Evolutionary conservation across 2,329 filamentous ascomycete species (phyloP).

Genomic region (Trichoderma simmonsii): DNA sequence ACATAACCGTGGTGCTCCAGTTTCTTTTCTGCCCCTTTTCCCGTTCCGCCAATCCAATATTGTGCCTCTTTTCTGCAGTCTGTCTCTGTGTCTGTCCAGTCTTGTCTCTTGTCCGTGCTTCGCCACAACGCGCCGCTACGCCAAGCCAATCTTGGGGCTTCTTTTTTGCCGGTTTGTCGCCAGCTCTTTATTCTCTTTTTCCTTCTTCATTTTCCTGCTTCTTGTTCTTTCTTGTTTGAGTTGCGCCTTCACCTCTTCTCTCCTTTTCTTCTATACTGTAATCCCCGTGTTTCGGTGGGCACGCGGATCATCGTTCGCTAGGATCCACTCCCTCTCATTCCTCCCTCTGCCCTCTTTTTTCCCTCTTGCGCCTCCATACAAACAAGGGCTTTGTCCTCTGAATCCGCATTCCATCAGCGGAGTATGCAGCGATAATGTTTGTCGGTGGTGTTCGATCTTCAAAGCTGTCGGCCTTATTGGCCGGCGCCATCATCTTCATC

Average conservation of each 20-base stretch:
- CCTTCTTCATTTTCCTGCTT: neutral
- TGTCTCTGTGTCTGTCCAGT: neutral
- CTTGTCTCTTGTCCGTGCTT: neutral
- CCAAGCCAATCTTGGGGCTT: neutral
- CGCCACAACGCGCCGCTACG: neutral
- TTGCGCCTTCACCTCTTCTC: neutral
- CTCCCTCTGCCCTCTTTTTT: neutral
- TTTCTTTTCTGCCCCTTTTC: neutral
- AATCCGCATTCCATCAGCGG: neutral
- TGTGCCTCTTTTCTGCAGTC: neutral
- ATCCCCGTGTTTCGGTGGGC: neutral
- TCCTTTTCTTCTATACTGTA: neutral
- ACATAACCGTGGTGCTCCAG: neutral
- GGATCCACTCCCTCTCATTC: constrained; percentile 11
- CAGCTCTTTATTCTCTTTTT: neutral
- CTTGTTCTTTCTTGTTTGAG: neutral
- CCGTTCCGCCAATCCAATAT: neutral
- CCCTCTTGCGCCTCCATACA: neutral
- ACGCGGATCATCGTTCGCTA: constrained; percentile 14
- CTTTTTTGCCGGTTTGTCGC: neutral
- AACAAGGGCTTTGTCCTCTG: neutral
- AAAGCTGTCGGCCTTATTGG: constrained; percentile 29
- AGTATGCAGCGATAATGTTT: constrained; percentile 31
- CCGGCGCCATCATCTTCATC: constrained; percentile 33
- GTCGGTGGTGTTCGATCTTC: constrained; percentile 32